These are phyloP conservation scores for Leccinum broughii DNA, from an alignment of 768 basidiomycete genomes.

Conservation along the genomic window DNA sequence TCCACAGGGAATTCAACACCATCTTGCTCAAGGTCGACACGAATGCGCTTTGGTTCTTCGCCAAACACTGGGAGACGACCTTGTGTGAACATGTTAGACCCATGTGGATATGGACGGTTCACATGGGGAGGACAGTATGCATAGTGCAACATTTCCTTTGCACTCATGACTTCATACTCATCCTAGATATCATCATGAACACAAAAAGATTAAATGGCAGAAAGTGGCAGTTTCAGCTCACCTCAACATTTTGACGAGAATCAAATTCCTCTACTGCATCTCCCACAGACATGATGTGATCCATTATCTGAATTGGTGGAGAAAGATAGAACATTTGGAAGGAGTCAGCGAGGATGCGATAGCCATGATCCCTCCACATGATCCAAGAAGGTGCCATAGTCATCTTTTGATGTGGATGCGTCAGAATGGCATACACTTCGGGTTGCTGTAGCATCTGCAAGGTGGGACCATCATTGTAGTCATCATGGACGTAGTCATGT, in stretches of 20 bases:
- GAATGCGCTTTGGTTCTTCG: neutral
- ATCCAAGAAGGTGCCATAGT: neutral
- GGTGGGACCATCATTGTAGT: slow-evolving; percentile 11
- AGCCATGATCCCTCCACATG: slow-evolving; percentile 15
- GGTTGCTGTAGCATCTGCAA: slow-evolving; percentile 11
- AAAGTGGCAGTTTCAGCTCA: no score
- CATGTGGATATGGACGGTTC: neutral
- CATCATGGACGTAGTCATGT: slow-evolving; percentile 2
- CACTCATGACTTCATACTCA: neutral
- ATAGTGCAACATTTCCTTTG: neutral
- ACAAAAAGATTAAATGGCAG: no score
- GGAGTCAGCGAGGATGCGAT: slow-evolving; percentile 1
- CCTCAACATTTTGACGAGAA: no score
- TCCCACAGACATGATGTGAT: neutral
- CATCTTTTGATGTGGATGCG: neutral
- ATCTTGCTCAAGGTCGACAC: slow-evolving; percentile 3
- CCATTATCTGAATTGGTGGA: neutral
- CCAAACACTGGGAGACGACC: neutral
- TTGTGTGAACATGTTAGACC: neutral
- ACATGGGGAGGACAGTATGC: no score
- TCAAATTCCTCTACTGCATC: neutral
- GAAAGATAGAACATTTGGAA: slow-evolving; percentile 12
- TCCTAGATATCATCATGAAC: no score
- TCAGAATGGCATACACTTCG: neutral
- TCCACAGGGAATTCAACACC: neutral